Percentiles rank a stretch among this genome's conserved stretches.
phyloP scores from a whole-genome alignment of 176 grass and related monocot species.

The Triticum monococcum region DNA sequence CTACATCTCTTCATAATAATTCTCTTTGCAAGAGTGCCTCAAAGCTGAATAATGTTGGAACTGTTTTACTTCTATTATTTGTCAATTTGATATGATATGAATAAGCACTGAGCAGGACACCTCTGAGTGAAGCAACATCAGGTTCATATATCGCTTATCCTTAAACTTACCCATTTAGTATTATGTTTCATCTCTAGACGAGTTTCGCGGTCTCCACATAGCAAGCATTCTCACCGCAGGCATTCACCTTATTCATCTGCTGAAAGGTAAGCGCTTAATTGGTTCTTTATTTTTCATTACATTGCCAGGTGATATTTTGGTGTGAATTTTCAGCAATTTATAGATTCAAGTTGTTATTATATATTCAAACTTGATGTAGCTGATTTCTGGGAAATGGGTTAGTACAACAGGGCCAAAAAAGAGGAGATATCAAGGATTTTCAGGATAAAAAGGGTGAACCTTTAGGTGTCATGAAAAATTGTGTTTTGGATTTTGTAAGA shows the following conservation, averaged over 20 bases:
- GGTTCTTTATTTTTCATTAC: conserved; percentile 31
- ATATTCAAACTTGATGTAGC: not conserved
- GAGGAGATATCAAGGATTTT: not conserved
- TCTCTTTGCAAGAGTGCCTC: conserved; percentile 2
- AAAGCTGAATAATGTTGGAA: not conserved
- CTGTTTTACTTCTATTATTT: conserved; percentile 20
- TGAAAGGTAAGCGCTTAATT: conserved; percentile 61
- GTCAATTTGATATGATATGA: conserved; percentile 43
- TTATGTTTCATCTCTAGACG: conserved; percentile 94
- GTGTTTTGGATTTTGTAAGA: not conserved
- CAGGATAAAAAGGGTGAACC: not conserved
- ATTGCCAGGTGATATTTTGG: conserved; percentile 31
- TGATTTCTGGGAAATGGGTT: conserved; percentile 13
- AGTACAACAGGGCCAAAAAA: not conserved
- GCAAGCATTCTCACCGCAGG: conserved; percentile 89
- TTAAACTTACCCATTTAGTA: conserved; percentile 74
- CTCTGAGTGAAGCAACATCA: conserved; percentile 59
- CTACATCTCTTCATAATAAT: not conserved
- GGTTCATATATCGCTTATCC: conserved; percentile 53
- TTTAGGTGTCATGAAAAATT: not conserved
- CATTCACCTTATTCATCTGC: conserved; percentile 77
- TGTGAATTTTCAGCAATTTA: not conserved
- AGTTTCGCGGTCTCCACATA: conserved; percentile 88
- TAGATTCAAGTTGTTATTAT: conserved; percentile 4
- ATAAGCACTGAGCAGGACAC: conserved; percentile 52